Evolutionary conservation across 495 filamentous ascomycete species (phyloP).

Genomic region (Aspergillus hancockii): DNA sequence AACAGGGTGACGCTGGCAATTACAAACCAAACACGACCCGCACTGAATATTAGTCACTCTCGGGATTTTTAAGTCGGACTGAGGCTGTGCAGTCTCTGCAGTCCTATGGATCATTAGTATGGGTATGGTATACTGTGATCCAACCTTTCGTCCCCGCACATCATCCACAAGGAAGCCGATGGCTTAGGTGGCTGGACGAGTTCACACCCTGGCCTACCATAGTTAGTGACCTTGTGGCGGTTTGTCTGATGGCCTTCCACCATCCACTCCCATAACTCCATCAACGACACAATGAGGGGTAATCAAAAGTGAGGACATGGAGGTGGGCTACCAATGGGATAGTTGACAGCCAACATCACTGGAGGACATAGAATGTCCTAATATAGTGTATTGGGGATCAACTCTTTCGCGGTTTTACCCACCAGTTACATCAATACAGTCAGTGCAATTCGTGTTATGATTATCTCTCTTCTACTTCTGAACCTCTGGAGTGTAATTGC

Average conservation of each 20-base stretch:
- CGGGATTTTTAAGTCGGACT: conserved; percentile 16
- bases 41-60: conserved; percentile 13
- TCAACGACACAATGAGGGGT: background rate
- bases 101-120: conserved; percentile 2
- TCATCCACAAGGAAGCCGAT: conserved; percentile 15
- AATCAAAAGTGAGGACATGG: background rate
- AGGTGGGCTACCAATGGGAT: background rate
- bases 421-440: background rate
- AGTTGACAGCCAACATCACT: background rate
- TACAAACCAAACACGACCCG: background rate
- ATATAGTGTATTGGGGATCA: background rate
- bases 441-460: background rate
- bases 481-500: background rate
- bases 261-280: background rate
- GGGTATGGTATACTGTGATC: conserved; percentile 11
- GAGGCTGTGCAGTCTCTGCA: conserved; percentile 23
- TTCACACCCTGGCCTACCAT: background rate
- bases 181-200: conserved; percentile 14
- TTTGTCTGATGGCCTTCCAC: background rate
- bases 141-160: conserved; percentile 12
- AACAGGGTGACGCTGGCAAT: conserved; percentile 11
- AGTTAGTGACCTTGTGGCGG: conserved; percentile 11
- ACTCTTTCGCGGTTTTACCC: background rate
- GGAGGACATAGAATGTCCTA: background rate
- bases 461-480: background rate